Evolutionary conservation across 768 basidiomycete genomes (phyloP).

Genomic region (Asterophora parasitica): DNA sequence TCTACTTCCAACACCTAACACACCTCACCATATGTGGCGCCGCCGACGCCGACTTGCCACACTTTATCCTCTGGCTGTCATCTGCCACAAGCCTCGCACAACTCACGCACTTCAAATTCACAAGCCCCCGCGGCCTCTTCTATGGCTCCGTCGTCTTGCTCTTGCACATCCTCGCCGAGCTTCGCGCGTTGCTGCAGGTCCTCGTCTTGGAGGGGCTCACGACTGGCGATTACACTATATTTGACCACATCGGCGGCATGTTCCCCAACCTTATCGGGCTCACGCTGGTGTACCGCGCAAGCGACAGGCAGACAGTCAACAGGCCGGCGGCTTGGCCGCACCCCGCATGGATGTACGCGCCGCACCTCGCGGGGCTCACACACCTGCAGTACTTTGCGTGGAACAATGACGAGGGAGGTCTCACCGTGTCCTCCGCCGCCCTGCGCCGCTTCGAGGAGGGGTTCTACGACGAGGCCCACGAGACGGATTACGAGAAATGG

Average conservation of each 20-base stretch:
- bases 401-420: not conserved
- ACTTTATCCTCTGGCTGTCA: no score
- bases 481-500: not conserved
- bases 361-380: not conserved
- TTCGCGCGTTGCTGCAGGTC: not conserved
- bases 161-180: not conserved
- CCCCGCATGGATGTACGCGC: slow-evolving; percentile 7
- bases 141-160: not conserved
- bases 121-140: no score
- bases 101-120: no score
- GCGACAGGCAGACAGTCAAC: not conserved
- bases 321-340: not conserved
- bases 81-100: no score
- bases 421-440: not conserved
- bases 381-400: slow-evolving; percentile 3
- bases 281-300: slow-evolving; percentile 1
- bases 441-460: not conserved
- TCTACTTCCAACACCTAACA: no score
- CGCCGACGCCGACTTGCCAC: no score
- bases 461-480: not conserved
- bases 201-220: not conserved
- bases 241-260: not conserved
- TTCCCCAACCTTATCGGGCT: slow-evolving; percentile 1
- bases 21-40: no score
- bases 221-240: not conserved